Evolutionary conservation across 805 yeast species (phyloP).

Genomic region (Cyberlindnera suaveolens): DNA sequence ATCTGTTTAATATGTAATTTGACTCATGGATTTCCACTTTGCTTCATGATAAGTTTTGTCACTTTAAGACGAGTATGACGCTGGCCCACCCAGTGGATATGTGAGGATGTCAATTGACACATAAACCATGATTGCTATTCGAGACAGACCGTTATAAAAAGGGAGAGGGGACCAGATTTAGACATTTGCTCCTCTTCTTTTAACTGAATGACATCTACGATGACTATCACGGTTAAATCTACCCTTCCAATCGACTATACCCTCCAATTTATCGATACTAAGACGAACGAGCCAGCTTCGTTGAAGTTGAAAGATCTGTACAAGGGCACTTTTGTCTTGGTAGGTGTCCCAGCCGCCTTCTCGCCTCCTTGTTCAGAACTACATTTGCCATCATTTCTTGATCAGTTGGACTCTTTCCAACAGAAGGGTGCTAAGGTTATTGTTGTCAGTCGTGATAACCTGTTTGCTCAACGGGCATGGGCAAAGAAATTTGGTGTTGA

Average conservation of each 20-base stretch:
- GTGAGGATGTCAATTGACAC: background rate
- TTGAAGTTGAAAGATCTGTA: slow-evolving; percentile 23
- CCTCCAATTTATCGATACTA: slow-evolving; percentile 26
- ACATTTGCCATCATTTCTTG: slow-evolving; percentile 56
- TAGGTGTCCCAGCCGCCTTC: slow-evolving; percentile 80
- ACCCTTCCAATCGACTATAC: slow-evolving; percentile 15
- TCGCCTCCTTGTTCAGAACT: slow-evolving; percentile 73
- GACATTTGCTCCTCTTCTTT: background rate
- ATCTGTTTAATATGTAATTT: background rate
- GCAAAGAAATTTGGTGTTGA: slow-evolving; percentile 31
- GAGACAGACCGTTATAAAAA: background rate
- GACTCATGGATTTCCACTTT: too few species aligned
- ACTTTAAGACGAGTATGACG: too few species aligned
- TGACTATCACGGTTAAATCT: slow-evolving; percentile 6
- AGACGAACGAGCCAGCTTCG: slow-evolving; percentile 22
- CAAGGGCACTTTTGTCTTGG: slow-evolving; percentile 38
- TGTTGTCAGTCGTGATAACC: slow-evolving; percentile 58
- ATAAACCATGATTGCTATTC: background rate
- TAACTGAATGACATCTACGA: background rate
- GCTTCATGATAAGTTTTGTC: too few species aligned
- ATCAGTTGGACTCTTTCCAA: slow-evolving; percentile 35
- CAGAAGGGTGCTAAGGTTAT: slow-evolving; percentile 54
- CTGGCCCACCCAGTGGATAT: background rate
- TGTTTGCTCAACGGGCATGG: slow-evolving; percentile 68
- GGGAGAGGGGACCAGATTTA: background rate